Conservation (phyloP, 2,329 filamentous ascomycete species). For the Pyrenochaeta sp. region DNA sequence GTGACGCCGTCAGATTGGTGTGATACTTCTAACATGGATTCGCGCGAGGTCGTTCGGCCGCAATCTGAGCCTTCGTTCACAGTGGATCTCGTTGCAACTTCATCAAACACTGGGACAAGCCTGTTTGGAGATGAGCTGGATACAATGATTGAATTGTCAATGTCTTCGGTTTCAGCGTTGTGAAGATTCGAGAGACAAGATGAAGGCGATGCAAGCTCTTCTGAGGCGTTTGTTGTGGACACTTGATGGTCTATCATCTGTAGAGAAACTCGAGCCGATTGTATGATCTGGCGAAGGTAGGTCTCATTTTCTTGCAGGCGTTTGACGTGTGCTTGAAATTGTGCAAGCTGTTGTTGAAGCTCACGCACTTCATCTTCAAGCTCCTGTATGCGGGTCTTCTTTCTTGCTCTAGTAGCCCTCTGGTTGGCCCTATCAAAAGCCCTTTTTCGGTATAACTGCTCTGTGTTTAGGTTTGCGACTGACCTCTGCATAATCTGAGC, state of each 20-base stretch:
- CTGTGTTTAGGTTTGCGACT: constrained; percentile 13
- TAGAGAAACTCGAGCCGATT: constrained; percentile 9
- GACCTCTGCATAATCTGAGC: constrained; percentile 17
- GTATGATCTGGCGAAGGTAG: constrained; percentile 8
- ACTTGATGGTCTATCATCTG: constrained; percentile 3
- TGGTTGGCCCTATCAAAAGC: constrained; percentile 16
- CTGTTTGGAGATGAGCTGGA: too few species aligned
- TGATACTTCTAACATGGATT: too few species aligned
- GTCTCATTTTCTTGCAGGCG: constrained; percentile 6
- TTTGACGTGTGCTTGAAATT: constrained; percentile 11
- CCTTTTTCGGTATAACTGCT: constrained; percentile 15
- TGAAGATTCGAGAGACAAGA: too few species aligned
- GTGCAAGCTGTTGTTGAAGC: constrained; percentile 3
- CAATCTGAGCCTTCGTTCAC: neutral
- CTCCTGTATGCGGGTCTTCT: constrained; percentile 8
- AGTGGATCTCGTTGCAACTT: too few species aligned
- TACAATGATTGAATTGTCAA: too few species aligned
- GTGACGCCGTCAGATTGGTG: neutral
- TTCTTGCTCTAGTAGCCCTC: constrained; percentile 7
- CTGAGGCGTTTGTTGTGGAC: too few species aligned
- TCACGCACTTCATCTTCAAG: constrained; percentile 12
- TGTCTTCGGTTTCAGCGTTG: too few species aligned
- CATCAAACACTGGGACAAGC: too few species aligned
- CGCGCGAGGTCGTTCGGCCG: too few species aligned
- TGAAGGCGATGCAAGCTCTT: too few species aligned